Base-by-base conservation (phyloP, 768 basidiomycete species). In the Leccinum disarticulatum region DNA sequence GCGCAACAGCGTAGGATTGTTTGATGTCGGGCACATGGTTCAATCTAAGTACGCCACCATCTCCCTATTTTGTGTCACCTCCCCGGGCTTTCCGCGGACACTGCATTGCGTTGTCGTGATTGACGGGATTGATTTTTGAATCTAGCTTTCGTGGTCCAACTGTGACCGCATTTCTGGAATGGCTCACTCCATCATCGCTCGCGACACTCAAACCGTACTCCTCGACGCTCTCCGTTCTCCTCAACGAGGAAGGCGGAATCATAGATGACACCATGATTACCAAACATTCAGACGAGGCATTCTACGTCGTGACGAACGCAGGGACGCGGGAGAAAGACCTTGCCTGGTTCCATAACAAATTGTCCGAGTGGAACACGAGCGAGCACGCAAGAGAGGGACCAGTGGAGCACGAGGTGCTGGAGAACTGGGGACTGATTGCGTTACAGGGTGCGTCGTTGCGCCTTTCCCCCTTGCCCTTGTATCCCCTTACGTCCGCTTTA, bases 1-100 rank as follows among this genome's bases (percentile, higher is more conserved):
- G 54, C 87, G 97, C 46, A 83, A 77, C 13, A 82, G 81, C 36
- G 91, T 84, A 1, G 95, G 95, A 1, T 79, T 99, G 33, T 99
- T 99, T 72, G 97, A 99, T 69, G 97, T 99, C 28, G 93, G 93
- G 22, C 97, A 99, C 74, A 99, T 99, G 96, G 91, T 98, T 15
- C 96, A 98, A 73, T 85, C 87, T 35, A 89, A 86, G 93, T 94
- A 67, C 52, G 83, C 58, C 36, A 56, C 41, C n/a, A n/a, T n/a
- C 31, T 56, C 31, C 31, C 3, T 25, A 22, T 19, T 47, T 46
- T 51, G 7, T 41, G n/a, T 48, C 1, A 27, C 25, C 22, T 25
- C 14, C 25, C 25, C 33, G 15, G 31, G 9, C 19, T 28, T 30
- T 41, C 38, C 15, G n/a, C 33, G 35, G 43, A 52, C 14, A 30